A percentile compares a stretch with the other conserved stretches of the same genome.
Evolutionary conservation across 1,284 basidiomycete genomes (phyloP).

Genomic region (Ustilago vetiveriae): DNA sequence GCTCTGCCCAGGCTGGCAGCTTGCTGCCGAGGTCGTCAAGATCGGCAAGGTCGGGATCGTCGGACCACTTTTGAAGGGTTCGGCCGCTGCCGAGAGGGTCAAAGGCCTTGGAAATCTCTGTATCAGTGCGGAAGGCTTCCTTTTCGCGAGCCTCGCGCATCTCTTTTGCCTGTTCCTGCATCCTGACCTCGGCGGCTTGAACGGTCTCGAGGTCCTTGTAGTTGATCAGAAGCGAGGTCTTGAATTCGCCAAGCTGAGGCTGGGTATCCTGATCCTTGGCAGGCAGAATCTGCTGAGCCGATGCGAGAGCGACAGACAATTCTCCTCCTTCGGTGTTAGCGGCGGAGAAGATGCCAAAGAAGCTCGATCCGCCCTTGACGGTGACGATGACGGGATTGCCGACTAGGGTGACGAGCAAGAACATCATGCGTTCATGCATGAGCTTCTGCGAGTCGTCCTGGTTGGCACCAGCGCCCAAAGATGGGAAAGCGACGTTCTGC

Average conservation of each 20-base stretch:
- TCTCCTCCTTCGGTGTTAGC: slow-evolving; percentile 51
- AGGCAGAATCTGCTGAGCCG: slow-evolving; percentile 52
- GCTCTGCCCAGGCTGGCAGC: slow-evolving; percentile 35
- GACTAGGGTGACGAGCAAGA: slow-evolving; percentile 52
- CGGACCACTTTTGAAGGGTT: slow-evolving; percentile 56
- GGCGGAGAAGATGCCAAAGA: slow-evolving; percentile 61
- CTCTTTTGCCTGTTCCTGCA: slow-evolving; percentile 53
- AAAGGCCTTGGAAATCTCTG: slow-evolving; percentile 55
- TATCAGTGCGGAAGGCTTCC: slow-evolving; percentile 61
- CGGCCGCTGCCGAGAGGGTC: slow-evolving; percentile 52
- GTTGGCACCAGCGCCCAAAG: slow-evolving; percentile 13
- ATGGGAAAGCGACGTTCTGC: slow-evolving; percentile 27
- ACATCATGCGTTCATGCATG: slow-evolving; percentile 54
- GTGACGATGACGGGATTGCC: slow-evolving; percentile 58
- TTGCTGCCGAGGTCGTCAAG: slow-evolving; percentile 35
- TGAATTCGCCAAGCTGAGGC: slow-evolving; percentile 45
- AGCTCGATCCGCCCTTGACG: slow-evolving; percentile 48
- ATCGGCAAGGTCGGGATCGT: slow-evolving; percentile 49
- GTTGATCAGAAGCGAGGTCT: slow-evolving; percentile 48
- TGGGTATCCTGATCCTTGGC: slow-evolving; percentile 19
- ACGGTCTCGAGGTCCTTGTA: slow-evolving; percentile 53
- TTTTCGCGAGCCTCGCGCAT: slow-evolving; percentile 43
- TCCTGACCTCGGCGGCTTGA: slow-evolving; percentile 45
- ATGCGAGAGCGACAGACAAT: slow-evolving; percentile 52
- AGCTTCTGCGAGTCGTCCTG: slow-evolving; percentile 39